These are phyloP conservation scores for Parmelia sp. DNA, from an alignment of 495 filamentous ascomycete species.

Conservation along the genomic window DNA sequence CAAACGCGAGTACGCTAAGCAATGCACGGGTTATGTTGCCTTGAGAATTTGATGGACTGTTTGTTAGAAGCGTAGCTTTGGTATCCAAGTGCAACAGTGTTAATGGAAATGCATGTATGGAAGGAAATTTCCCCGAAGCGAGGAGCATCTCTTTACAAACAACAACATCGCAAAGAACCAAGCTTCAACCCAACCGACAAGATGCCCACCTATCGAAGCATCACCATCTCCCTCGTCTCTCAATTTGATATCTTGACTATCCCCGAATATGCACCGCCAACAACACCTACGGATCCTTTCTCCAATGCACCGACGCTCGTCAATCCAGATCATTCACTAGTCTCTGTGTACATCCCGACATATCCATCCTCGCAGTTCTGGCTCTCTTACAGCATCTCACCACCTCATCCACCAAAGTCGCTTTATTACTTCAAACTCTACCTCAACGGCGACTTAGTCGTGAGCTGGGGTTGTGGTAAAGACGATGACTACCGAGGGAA, in stretches of 20 bases:
- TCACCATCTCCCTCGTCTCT: constrained; percentile 24
- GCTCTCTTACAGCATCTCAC: constrained; percentile 34
- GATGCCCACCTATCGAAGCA: constrained; percentile 28
- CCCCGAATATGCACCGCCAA: constrained; percentile 25
- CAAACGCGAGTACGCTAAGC: not conserved
- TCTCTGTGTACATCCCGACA: constrained; percentile 30
- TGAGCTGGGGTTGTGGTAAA: constrained; percentile 37
- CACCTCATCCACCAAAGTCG: constrained; percentile 30
- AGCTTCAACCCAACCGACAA: not conserved
- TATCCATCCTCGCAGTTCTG: constrained; percentile 36
- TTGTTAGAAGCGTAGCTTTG: not conserved
- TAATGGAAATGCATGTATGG: not conserved
- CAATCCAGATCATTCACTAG: constrained; percentile 23
- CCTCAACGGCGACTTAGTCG: constrained; percentile 31
- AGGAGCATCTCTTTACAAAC: not conserved
- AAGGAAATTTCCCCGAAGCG: not conserved
- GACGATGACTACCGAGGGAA: constrained; percentile 35
- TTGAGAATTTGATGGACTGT: not conserved
- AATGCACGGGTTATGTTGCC: not conserved
- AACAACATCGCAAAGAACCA: not conserved
- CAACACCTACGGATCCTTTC: constrained; percentile 25
- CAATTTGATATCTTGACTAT: constrained; percentile 21
- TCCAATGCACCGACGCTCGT: constrained; percentile 15
- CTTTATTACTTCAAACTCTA: constrained; percentile 41
- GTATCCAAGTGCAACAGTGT: not conserved